Base-by-base conservation (phyloP, 2,329 filamentous ascomycete species). In the Thielaviopsis populi region DNA sequence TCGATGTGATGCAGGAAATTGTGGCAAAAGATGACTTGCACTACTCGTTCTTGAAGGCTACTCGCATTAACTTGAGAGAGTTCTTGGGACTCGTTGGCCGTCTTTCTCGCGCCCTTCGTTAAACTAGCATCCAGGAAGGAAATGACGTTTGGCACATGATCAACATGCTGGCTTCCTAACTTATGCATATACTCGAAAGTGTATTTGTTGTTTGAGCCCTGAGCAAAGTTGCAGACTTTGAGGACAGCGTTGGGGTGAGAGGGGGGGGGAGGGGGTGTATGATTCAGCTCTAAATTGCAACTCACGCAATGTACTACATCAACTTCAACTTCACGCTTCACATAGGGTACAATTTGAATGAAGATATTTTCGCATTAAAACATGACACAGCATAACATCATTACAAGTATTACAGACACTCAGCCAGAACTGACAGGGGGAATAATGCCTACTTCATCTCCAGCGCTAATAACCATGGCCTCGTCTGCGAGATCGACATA, bases 381-480 rank as follows among this genome's bases (percentile, higher is more conserved):
- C 27, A 30, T 19, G 41, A 46, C 30, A 48, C 41, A 19, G 13
- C 56, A 59, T 43, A 48, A 30, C 53, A 63, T 42, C 17, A 22
- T 58, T 54, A 46, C 37, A 58, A 56, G 10, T 56, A 56, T 3
- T 56, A 56, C 27, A 56, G 30, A 37, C 19, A 53, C 19, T 79
- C 74, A 94, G 3, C 89, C 89, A 43, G 89, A 91, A 77, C 89
- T 95, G 68, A 95, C 90, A 10, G 90, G 89, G 41, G 90, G 89
- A 65, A 95, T 92, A 42, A 95, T 87, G 50, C 87, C 90, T 63
- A 95, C 88, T 75, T 95, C 90, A 71, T 95, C 89, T 33, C 86
- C 88, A 67, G 83, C 83, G 61, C 83, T 75, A 65, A 95, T 87
- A 64, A 82, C 72, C 19, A 75, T 75, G 58, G 74, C 74, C 13